Evolutionary conservation across 345 rosid genomes (phyloP).

Genomic region (Raphanus raphanistrum): DNA sequence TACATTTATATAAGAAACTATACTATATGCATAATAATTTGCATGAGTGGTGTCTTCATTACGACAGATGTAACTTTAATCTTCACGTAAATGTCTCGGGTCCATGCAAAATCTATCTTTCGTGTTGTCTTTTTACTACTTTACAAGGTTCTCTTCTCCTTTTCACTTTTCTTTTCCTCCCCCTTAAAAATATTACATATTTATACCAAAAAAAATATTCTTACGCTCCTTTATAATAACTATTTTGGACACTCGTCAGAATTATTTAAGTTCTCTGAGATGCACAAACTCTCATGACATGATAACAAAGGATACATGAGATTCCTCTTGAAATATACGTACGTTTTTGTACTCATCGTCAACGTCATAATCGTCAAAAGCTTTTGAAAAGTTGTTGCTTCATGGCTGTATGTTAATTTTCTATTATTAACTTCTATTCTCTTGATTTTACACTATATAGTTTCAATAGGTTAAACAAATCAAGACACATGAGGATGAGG

Average conservation of each 20-base stretch:
- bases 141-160: slow-evolving; percentile 38
- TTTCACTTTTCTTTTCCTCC: slow-evolving; percentile 21
- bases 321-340: slow-evolving; percentile 40
- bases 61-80: slow-evolving; percentile 39
- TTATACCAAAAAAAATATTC: slow-evolving; percentile 4
- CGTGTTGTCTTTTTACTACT: slow-evolving; percentile 44
- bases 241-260: slow-evolving; percentile 36
- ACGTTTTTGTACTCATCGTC: slow-evolving; percentile 41
- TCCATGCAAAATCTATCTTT: slow-evolving; percentile 54
- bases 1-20: background rate
- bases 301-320: slow-evolving; percentile 37
- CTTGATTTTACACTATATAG: background rate
- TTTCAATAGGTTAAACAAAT: background rate
- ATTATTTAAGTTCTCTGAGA: slow-evolving; percentile 29
- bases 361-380: slow-evolving; percentile 39
- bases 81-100: slow-evolving; percentile 48
- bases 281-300: slow-evolving; percentile 46
- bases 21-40: background rate
- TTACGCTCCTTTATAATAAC: slow-evolving; percentile 2
- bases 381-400: slow-evolving; percentile 27
- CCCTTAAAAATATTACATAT: background rate
- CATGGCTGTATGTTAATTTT: slow-evolving; percentile 1
- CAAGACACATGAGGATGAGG: background rate
- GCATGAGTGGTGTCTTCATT: slow-evolving; percentile 34
- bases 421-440: background rate